Evolutionary conservation across 352 stramenopile genomes (phyloP), one percentile per base, ranked within the genome.

Genomic region (Pythium insidiosum): DNA sequence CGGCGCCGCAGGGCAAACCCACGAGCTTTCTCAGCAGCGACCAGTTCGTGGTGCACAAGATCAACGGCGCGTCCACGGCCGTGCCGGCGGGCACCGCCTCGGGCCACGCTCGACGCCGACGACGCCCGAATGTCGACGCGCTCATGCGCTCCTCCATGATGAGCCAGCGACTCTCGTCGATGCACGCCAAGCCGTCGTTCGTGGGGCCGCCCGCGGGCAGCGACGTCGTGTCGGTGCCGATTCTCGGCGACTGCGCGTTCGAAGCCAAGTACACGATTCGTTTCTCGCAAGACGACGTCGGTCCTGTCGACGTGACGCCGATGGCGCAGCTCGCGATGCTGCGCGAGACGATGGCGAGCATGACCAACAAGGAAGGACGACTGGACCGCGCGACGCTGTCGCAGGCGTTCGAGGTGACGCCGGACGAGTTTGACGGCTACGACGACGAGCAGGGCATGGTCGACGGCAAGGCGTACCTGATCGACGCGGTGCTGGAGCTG

Each of bases 401-500:
- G 6, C 64, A 85, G 36, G 63, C 73, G 5, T 88, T 92, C 19
- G 76, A 92, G 43, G 51, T 89, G 22, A 45, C 71, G 13, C 59
- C 47, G 23, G 53, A 66, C 38, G 67, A 82, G 3, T 82, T 75
- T 28, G 59, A 73, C n/a, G 64, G 70, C 12, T 84, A 84, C 42
- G 58, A 77, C 11, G 61, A 58, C 25, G 52, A 58, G 34, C 54
- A 75, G 20, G 74, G 71, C 24, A 55, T 61, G 43, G 78, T 92
- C 37, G 66, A 92, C 24, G 70, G 72, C 35, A 84, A 86, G 34
- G 76, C 79, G 29, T 80, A 88, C 36, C 53, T 92, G 16, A 84
- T 92, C 20, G 76, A 89, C 46, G 75, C 74, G n/a, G 75, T 86
- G 12, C 63, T 92, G 61, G 72, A 88, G 16, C 57, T 92, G 11